These are phyloP conservation scores for Bocquillonia castaneifolia DNA, from an alignment of 441 rosid species.

Conservation along the genomic window DNA sequence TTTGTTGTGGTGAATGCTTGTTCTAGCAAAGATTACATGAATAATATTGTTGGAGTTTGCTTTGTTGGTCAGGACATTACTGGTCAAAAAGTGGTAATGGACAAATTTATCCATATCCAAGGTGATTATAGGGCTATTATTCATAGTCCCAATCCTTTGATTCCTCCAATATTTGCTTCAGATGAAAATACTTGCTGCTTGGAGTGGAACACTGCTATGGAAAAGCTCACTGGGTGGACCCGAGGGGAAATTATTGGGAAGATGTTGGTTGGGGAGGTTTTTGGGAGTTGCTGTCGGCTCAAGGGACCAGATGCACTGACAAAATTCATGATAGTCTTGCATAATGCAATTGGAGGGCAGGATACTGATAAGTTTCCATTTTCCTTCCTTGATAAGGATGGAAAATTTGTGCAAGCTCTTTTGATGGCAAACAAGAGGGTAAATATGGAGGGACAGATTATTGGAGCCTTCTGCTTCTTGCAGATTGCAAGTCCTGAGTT, in stretches of 20 bases:
- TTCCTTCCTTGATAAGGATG: constrained; percentile 63
- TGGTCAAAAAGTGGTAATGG: constrained; percentile 84
- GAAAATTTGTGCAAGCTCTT: constrained; percentile 69
- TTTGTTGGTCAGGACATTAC: constrained; percentile 93
- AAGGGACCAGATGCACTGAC: constrained; percentile 85
- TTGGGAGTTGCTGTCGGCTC: constrained; percentile 77
- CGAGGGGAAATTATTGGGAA: constrained; percentile 69
- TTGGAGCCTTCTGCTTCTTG: constrained; percentile 93
- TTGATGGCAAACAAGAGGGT: constrained; percentile 79
- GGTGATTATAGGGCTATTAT: constrained; percentile 91
- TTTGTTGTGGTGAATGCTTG: constrained; percentile 89
- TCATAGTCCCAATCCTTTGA: constrained; percentile 87
- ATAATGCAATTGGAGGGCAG: constrained; percentile 76
- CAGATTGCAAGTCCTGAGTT: constrained; percentile 90
- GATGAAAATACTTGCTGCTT: constrained; percentile 83
- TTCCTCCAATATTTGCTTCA: constrained; percentile 89
- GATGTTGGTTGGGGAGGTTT: constrained; percentile 81
- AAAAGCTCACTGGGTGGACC: constrained; percentile 78
- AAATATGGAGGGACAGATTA: constrained; percentile 57
- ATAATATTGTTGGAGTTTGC: constrained; percentile 86
- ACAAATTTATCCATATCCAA: constrained; percentile 80
- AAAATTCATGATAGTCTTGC: constrained; percentile 82
- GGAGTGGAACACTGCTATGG: constrained; percentile 98
- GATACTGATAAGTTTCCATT: constrained; percentile 74
- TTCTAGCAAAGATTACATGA: constrained; percentile 77